Conservation (phyloP, 2,329 filamentous ascomycete genomes). For the Trichoderma breve region DNA sequence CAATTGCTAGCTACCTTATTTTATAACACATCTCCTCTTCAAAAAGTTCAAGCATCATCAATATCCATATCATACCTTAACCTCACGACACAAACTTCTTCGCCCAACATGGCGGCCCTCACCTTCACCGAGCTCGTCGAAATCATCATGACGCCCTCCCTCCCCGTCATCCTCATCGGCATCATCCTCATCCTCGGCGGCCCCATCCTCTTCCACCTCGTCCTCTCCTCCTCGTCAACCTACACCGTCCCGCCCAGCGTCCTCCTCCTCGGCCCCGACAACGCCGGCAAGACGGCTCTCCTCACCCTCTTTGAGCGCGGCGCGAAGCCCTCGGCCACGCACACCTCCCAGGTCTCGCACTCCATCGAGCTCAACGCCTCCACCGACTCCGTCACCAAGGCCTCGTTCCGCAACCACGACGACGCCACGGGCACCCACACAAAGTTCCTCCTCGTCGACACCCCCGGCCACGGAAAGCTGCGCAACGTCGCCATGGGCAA, state of each 20-base stretch:
- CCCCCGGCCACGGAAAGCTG: slow-evolving; percentile 93
- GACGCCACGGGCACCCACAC: slow-evolving; percentile 55
- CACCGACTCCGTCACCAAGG: slow-evolving; percentile 42
- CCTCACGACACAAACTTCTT: background rate
- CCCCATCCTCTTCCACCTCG: slow-evolving; percentile 74
- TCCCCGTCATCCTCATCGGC: slow-evolving; percentile 64
- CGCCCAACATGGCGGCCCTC: slow-evolving; percentile 39
- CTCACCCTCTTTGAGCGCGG: slow-evolving; percentile 69
- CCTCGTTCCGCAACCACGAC: slow-evolving; percentile 56
- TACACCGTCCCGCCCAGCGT: slow-evolving; percentile 72
- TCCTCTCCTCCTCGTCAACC: slow-evolving; percentile 65
- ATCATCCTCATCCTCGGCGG: slow-evolving; percentile 67
- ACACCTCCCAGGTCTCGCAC: slow-evolving; percentile 53
- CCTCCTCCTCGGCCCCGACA: slow-evolving; percentile 76
- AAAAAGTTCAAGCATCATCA: background rate
- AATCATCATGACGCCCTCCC: slow-evolving; percentile 58
- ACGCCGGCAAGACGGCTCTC: slow-evolving; percentile 83
- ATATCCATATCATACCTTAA: background rate
- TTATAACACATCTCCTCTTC: background rate
- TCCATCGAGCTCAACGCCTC: slow-evolving; percentile 56
- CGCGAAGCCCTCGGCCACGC: slow-evolving; percentile 45
- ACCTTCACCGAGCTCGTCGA: slow-evolving; percentile 45
- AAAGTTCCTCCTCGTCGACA: slow-evolving; percentile 79
- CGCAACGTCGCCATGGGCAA: slow-evolving; percentile 64
- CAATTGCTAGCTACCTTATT: background rate